Conservation (phyloP, 495 filamentous ascomycete genomes). For the Neurospora hispaniola region DNA sequence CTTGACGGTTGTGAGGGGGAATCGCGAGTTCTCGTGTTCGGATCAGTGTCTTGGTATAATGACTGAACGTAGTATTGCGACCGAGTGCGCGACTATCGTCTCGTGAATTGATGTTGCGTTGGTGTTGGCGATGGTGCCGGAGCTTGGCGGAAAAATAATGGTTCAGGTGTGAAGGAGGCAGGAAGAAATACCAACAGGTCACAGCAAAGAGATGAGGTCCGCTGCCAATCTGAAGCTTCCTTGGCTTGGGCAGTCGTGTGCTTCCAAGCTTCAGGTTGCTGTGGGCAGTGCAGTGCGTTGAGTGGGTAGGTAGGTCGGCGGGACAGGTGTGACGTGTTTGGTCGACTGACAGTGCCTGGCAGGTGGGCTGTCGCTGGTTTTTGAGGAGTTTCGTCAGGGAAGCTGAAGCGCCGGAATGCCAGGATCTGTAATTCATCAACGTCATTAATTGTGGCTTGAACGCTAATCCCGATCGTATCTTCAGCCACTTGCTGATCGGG, state of each 20-base stretch:
- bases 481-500: neutral
- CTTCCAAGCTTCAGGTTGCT: neutral
- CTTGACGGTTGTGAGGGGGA: constrained; percentile 24
- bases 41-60: neutral
- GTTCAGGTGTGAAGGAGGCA: neutral
- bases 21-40: neutral
- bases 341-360: neutral
- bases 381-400: neutral
- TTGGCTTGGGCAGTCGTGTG: neutral
- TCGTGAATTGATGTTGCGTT: neutral
- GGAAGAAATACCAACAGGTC: neutral
- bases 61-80: neutral
- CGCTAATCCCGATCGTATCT: neutral
- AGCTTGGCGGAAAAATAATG: neutral
- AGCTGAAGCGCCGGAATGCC: neutral
- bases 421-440: neutral
- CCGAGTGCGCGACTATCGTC: neutral
- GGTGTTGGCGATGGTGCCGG: constrained; percentile 1
- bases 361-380: constrained; percentile 11
- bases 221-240: neutral
- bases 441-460: constrained; percentile 1
- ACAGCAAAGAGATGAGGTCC: neutral
- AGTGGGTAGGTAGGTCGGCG: neutral
- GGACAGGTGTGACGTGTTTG: constrained; percentile 23
- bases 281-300: neutral